Evolutionary conservation across 768 basidiomycete genomes (phyloP).

Genomic region (Leucosporidium yakuticum): DNA sequence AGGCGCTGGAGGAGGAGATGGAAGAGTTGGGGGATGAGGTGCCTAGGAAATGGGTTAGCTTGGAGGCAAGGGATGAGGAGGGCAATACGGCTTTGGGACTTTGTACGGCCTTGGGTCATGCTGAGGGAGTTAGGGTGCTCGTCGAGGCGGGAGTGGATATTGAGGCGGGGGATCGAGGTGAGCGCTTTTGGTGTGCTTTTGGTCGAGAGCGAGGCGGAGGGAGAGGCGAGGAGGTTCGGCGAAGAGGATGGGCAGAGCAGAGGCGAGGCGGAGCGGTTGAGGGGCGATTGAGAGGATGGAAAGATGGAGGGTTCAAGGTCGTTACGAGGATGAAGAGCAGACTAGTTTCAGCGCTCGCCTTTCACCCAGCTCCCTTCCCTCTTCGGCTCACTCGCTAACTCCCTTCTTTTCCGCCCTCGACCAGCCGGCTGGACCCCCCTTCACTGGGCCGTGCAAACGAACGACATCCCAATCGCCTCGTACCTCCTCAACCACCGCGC

Average conservation of each 20-base stretch:
- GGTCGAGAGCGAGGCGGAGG: neutral
- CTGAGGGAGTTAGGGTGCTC: constrained; percentile 36
- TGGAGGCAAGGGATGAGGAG: constrained; percentile 33
- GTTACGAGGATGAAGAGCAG: too few species aligned
- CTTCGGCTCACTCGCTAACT: neutral
- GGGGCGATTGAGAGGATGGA: too few species aligned
- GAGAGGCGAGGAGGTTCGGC: too few species aligned
- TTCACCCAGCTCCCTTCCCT: too few species aligned
- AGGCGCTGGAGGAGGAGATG: neutral
- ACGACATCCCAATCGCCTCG: constrained; percentile 84
- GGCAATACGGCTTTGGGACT: constrained; percentile 36
- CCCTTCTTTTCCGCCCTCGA: neutral
- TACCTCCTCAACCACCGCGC: constrained; percentile 89
- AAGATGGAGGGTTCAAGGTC: too few species aligned
- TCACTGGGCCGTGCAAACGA: constrained; percentile 80
- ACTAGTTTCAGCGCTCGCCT: too few species aligned
- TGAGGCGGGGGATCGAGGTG: constrained; percentile 28
- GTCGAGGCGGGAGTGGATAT: constrained; percentile 35
- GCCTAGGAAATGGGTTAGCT: constrained; percentile 30
- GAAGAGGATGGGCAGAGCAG: too few species aligned
- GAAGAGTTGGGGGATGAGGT: constrained; percentile 15
- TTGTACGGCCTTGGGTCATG: constrained; percentile 32
- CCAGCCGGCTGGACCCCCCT: constrained; percentile 91
- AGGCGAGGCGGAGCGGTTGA: too few species aligned
- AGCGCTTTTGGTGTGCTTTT: constrained; percentile 2